A percentile compares a stretch with the other conserved stretches of the same genome.
Evolutionary conservation across 1,139 yeast genomes (phyloP).

Genomic region (Pichia sp.): DNA sequence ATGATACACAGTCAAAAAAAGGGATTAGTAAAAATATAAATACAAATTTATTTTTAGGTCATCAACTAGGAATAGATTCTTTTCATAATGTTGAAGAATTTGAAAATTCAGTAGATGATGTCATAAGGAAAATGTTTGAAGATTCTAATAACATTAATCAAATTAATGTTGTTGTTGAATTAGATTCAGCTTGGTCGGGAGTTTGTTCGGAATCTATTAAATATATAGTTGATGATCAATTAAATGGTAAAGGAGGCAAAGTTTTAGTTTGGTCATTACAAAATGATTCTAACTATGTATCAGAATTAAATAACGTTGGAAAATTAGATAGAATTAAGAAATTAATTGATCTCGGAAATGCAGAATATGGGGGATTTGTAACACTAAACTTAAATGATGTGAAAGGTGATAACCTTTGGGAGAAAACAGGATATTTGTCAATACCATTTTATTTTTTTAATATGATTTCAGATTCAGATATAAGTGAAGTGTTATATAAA

Average conservation of each 20-base stretch:
- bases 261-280: conserved; percentile 53
- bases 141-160: conserved; percentile 73
- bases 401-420: conserved; percentile 36
- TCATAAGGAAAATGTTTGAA: conserved; percentile 63
- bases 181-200: conserved; percentile 85
- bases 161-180: conserved; percentile 57
- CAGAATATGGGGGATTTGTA: conserved; percentile 4
- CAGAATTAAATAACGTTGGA: not conserved
- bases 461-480: conserved; percentile 4
- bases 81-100: conserved; percentile 31
- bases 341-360: conserved; percentile 5
- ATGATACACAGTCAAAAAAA: conserved; percentile 31
- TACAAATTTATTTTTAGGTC: conserved; percentile 33
- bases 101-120: conserved; percentile 48
- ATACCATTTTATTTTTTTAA: conserved; percentile 31
- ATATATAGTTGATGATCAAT: conserved; percentile 15
- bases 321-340: conserved; percentile 13
- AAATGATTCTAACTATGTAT: conserved; percentile 17
- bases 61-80: conserved; percentile 44
- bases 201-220: conserved; percentile 48
- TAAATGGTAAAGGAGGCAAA: conserved; percentile 12
- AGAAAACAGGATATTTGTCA: conserved; percentile 29
- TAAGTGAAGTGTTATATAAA: conserved; percentile 4
- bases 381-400: conserved; percentile 3
- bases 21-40: conserved; percentile 37